Evolutionary conservation across 768 basidiomycete genomes (phyloP), one percentile per base, ranked within the genome.

Genomic region (Agaricus blazei): DNA sequence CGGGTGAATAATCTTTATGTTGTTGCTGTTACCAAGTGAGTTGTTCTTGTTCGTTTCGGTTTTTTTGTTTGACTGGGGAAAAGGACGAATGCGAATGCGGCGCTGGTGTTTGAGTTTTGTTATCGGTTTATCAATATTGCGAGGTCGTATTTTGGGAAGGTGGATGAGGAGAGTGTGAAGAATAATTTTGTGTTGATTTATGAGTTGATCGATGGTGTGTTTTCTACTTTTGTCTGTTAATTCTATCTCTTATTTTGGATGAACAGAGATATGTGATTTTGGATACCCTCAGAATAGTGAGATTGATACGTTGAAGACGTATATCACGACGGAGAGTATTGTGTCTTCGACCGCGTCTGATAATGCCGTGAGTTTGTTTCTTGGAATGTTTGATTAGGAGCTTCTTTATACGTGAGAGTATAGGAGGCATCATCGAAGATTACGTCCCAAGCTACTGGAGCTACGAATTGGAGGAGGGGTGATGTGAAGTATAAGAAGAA

Each of bases 401-500:
- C 28, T 61, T 12, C 4, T 23, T 19, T 46, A 12, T 4, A 15
- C 1, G 52, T 59, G 11, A 2, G 27, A 26, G 31, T 60, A 43
- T 63, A 96, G 93, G 97, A 98, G 70, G 95, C 98, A 63, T 96
- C 94, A 19, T 90, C 93, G 12, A 97, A 94, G 69, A 98, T 99
- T 59, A 98, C 97, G 0, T 85, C 83, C 9, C 97, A 99, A 75
- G 96, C 97, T 8, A 99, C 97, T 0, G 97, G 97, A 0, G 88
- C 91, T 28, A 98, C 90, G 31, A 96, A 88, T 68, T 99, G 97
- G 97, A 76, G 97, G 41, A 78, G 95, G 55, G 87, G 84, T 14
- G 97, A 98, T 65, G 95, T 98, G 64, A 96, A 95, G 69, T 98
- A 99, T 72, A 90, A 97, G 77, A 99, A 98, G 80, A 99, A 99